These are phyloP conservation scores for Mortierella sp. DNA, from an alignment of 371 early-diverging fungal genomes.

Conservation along the genomic window DNA sequence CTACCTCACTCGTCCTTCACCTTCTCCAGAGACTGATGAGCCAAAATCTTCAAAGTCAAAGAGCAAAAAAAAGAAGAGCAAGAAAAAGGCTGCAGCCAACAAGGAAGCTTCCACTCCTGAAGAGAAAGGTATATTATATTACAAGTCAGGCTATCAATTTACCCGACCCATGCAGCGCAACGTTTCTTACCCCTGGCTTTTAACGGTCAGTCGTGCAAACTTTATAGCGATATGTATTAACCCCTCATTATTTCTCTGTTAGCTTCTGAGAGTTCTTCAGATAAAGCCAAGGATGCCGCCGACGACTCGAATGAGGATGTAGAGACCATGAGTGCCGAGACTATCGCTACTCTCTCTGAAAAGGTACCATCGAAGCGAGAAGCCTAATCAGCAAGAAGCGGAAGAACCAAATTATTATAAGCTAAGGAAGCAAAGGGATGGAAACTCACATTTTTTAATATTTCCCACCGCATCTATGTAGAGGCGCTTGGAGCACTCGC, in stretches of 20 bases:
- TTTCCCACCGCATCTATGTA: slow-evolving; percentile 28
- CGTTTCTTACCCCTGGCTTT: background rate
- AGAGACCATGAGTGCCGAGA: slow-evolving; percentile 67
- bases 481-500: slow-evolving; percentile 76
- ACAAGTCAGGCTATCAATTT: background rate
- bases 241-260: background rate
- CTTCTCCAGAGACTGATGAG: slow-evolving; percentile 32
- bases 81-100: slow-evolving; percentile 53
- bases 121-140: slow-evolving; percentile 32
- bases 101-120: slow-evolving; percentile 19
- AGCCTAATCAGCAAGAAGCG: background rate
- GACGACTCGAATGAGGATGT: slow-evolving; percentile 56
- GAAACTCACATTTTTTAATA: background rate
- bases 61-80: slow-evolving; percentile 63
- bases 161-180: background rate
- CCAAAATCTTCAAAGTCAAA: slow-evolving; percentile 55
- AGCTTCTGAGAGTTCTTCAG: slow-evolving; percentile 33
- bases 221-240: background rate
- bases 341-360: slow-evolving; percentile 68
- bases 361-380: slow-evolving; percentile 48
- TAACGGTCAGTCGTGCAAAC: background rate
- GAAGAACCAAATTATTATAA: background rate
- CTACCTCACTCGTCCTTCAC: slow-evolving; percentile 62
- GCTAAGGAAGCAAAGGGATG: background rate
- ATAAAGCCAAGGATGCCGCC: slow-evolving; percentile 20